A percentile compares a stretch with the other conserved stretches of the same genome.
phyloP scores from a whole-genome alignment of 768 basidiomycete species.

The Boletus fagicola region DNA sequence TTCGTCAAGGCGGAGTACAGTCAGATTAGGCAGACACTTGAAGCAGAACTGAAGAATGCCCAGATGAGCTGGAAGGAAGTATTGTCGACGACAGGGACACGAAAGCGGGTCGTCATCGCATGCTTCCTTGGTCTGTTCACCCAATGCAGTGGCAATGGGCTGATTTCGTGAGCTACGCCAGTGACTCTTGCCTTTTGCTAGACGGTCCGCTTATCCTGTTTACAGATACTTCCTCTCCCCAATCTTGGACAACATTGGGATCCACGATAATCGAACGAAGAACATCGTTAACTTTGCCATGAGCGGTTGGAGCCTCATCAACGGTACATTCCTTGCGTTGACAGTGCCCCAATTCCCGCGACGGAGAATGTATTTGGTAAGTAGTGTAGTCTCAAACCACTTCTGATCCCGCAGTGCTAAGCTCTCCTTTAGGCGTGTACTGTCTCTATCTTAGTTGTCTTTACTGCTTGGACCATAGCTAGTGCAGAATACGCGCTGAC shows the following conservation, averaged over 20 bases:
- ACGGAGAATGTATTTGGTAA: constrained; percentile 10
- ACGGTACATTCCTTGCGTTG: not conserved
- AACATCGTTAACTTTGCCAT: constrained; percentile 12
- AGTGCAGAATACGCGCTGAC: constrained; percentile 13
- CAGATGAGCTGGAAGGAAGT: too few species aligned
- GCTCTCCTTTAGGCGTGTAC: constrained; percentile 2
- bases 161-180: constrained; percentile 7
- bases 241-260: constrained; percentile 14
- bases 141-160: constrained; percentile 12
- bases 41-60: too few species aligned
- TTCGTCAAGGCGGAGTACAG: constrained; percentile 44
- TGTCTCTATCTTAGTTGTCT: constrained; percentile 15
- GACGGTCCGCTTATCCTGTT: not conserved
- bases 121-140: constrained; percentile 8
- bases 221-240: constrained; percentile 12
- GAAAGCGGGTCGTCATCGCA: constrained; percentile 14
- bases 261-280: constrained; percentile 17
- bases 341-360: constrained; percentile 5
- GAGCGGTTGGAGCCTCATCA: constrained; percentile 8
- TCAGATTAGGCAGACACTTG: too few species aligned
- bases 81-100: constrained; percentile 12
- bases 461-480: constrained; percentile 17
- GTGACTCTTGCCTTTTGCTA: not conserved
- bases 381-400: not conserved
- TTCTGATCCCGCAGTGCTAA: not conserved